phyloP scores from a whole-genome alignment of 1,139 yeast genomes.

The Candida albicans region DNA sequence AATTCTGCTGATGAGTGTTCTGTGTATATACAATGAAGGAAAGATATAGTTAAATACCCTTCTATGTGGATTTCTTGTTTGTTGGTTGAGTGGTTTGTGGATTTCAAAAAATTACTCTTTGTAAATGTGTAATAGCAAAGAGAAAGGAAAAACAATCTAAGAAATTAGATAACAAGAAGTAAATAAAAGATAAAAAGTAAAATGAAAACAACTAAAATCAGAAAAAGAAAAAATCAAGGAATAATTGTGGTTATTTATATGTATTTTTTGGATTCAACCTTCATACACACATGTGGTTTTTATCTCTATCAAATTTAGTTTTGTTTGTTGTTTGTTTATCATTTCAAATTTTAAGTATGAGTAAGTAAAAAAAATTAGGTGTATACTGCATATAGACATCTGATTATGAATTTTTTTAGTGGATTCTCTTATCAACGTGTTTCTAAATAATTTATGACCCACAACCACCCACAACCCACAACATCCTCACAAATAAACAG shows the following conservation, averaged over 20 bases:
- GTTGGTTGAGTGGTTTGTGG: not conserved
- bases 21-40: not conserved
- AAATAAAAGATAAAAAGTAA: not conserved
- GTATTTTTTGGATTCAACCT: not conserved
- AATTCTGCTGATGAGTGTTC: no score
- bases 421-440: constrained; percentile 4
- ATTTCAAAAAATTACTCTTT: no score
- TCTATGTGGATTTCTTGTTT: not conserved
- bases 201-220: not conserved
- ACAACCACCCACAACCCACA: no score
- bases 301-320: not conserved
- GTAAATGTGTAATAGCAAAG: no score
- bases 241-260: not conserved
- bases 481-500: no score
- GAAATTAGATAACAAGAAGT: not conserved
- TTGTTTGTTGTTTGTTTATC: not conserved
- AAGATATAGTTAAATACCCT: constrained; percentile 4
- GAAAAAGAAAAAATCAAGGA: no score
- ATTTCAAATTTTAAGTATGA: not conserved
- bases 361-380: no score
- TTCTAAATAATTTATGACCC: no score
- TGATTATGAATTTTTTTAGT: no score
- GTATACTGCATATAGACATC: not conserved
- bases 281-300: not conserved
- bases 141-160: no score